phyloP scores from a whole-genome alignment of 1,284 basidiomycete species.

The Apiotrichum brassicae region DNA sequence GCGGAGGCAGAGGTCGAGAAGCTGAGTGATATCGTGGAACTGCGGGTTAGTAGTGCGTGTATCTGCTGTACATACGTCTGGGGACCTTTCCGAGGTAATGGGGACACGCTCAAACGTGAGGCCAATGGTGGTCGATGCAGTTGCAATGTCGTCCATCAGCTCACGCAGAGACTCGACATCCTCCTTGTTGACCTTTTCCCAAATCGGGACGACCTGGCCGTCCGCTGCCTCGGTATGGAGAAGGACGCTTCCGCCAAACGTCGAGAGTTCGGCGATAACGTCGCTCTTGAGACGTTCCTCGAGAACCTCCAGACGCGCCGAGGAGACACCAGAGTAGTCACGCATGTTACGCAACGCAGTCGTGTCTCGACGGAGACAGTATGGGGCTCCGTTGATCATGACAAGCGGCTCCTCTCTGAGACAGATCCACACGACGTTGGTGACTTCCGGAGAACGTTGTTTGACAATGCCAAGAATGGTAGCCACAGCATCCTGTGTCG shows the following conservation, averaged over 20 bases:
- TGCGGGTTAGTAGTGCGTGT: constrained; percentile 20
- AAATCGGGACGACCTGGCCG: constrained; percentile 85
- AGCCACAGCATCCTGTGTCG: constrained; percentile 81
- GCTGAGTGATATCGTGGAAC: constrained; percentile 54
- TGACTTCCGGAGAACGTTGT: constrained; percentile 56
- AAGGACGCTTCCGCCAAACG: constrained; percentile 76
- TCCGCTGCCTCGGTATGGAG: constrained; percentile 85
- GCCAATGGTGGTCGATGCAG: constrained; percentile 52
- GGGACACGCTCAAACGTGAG: constrained; percentile 80
- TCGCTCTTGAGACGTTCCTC: constrained; percentile 90
- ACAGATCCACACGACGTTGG: constrained; percentile 81
- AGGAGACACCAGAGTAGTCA: constrained; percentile 87
- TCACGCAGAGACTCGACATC: constrained; percentile 83
- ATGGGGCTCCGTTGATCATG: constrained; percentile 58
- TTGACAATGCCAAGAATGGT: constrained; percentile 71
- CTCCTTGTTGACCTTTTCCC: constrained; percentile 79
- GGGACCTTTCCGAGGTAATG: constrained; percentile 63
- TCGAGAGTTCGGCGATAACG: constrained; percentile 71
- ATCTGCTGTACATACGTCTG: constrained; percentile 34
- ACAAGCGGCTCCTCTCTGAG: constrained; percentile 90
- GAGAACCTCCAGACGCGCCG: constrained; percentile 74
- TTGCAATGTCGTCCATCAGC: constrained; percentile 64
- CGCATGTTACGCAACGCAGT: constrained; percentile 78
- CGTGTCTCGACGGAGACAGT: constrained; percentile 58
- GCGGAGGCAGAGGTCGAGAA: constrained; percentile 77